Evolutionary conservation across 2,329 filamentous ascomycete genomes (phyloP), one percentile per base, ranked within the genome.

Genomic region (Diaporthe humulicola): DNA sequence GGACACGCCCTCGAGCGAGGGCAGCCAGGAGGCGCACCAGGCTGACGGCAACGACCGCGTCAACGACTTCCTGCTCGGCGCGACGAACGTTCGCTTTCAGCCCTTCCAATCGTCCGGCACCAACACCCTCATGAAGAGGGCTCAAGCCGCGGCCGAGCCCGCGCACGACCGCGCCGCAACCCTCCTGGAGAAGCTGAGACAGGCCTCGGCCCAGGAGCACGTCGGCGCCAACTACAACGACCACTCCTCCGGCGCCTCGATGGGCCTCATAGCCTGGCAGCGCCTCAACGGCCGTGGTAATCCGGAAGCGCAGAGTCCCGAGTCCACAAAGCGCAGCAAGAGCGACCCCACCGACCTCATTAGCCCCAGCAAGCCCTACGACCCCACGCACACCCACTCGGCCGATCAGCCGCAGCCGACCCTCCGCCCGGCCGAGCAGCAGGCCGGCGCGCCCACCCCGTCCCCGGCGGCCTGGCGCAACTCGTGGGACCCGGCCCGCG

Each of bases 231-330:
- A 42, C 58, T 19, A 9, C 33, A 30, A 10, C 38, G 10, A 10
- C 56, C 5, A 12, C 4, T 52, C 7, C 19, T 40, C 22, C 22
- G 40, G 52, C 22, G 50, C 12, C 3, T 10, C 22, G 19, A 73
- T 75, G 70, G 74, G 74, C 48, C 71, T 75, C 7, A 48, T 73
- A 3, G 70, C 60, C 58, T 73, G 64, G 48, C 61, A 73, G 71
- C 40, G 30, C n/a, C 56, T 64, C 36, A 48, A 75, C 70, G 38
- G 71, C 17, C 61, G 36, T 8, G 4, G 19, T 38, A 50, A 48
- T 25, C 33, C 33, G 10, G 28, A 40, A 1, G 45, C 22, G 2
- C 4, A 57, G n/a, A 64, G 30, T n/a, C n/a, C 30, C 6, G 28
- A 70, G 9, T 6, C 45, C 5, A 25, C 33, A 22, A 36, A 19